Evolutionary conservation across 192 early-diverging fungal species (phyloP).

Genomic region (Backusella parvicylindrica): DNA sequence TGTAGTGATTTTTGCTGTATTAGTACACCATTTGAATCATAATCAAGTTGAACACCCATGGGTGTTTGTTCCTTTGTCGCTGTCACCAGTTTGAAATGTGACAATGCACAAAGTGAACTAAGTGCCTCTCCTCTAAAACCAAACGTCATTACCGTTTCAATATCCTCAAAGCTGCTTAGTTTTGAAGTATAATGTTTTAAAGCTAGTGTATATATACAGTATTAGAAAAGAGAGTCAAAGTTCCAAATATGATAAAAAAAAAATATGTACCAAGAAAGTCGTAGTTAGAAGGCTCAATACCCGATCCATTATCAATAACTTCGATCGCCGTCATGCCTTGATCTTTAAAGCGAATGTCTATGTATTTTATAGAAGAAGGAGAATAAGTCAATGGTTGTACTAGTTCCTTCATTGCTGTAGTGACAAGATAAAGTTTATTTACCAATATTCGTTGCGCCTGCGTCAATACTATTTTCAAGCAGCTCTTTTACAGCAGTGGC

Average conservation of each 20-base stretch:
- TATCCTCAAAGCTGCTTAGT: conserved; percentile 71
- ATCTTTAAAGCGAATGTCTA: conserved; percentile 79
- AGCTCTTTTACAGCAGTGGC: conserved; percentile 88
- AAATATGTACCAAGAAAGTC: conserved; percentile 66
- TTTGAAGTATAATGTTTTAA: conserved; percentile 93
- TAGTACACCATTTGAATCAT: conserved; percentile 64
- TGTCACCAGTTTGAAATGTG: conserved; percentile 64
- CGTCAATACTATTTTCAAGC: conserved; percentile 92
- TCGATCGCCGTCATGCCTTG: conserved; percentile 55
- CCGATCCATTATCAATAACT: conserved; percentile 87
- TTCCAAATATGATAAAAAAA: too few species aligned
- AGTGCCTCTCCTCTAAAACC: conserved; percentile 96
- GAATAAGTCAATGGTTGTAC: not conserved
- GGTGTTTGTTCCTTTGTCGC: conserved; percentile 55
- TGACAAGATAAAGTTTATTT: not conserved
- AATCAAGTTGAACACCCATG: conserved; percentile 66
- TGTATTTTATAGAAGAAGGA: not conserved
- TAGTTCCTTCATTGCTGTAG: too few species aligned
- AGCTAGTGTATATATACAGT: conserved; percentile 36
- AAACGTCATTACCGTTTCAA: conserved; percentile 74
- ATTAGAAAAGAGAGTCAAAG: not conserved
- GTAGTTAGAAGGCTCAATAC: conserved; percentile 64
- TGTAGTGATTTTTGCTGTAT: conserved; percentile 41
- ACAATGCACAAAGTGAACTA: conserved; percentile 81
- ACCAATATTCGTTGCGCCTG: conserved; percentile 74